A percentile compares a stretch with the other conserved stretches of the same genome.
These are phyloP conservation scores for Penicillium sp. DNA, from an alignment of 2,329 filamentous ascomycete genomes.

Conservation along the genomic window DNA sequence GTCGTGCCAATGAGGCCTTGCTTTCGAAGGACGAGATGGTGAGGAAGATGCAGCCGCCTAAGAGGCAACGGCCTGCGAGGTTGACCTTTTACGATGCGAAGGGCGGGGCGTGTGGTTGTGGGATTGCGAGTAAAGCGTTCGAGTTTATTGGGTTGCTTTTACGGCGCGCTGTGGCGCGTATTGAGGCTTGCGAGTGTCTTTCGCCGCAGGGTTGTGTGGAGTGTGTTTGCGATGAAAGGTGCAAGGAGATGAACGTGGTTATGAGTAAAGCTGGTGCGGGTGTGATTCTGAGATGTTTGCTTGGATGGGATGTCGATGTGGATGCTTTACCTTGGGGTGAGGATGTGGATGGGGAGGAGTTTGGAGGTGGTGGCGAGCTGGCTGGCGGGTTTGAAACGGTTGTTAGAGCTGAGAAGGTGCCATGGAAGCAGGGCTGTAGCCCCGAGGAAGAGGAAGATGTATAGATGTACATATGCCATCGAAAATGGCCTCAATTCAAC, in stretches of 20 bases:
- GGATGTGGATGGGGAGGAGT: conserved; percentile 70
- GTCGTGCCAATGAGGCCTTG: conserved; percentile 24
- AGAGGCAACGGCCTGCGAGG: conserved; percentile 77
- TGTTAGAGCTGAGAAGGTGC: conserved; percentile 67
- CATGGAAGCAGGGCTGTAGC: conserved; percentile 24
- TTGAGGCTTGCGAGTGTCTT: conserved; percentile 72
- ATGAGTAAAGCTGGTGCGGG: conserved; percentile 88
- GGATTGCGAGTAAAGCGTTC: conserved; percentile 89
- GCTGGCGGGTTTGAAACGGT: conserved; percentile 80
- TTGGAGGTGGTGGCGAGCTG: conserved; percentile 43
- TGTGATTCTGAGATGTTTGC: conserved; percentile 73
- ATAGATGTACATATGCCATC: neutral
- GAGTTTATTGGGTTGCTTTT: conserved; percentile 84
- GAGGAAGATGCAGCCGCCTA: conserved; percentile 31
- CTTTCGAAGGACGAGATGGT: conserved; percentile 15
- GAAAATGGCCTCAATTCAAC: neutral
- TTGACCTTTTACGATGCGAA: conserved; percentile 95
- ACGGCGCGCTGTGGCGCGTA: conserved; percentile 69
- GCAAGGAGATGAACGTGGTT: conserved; percentile 82
- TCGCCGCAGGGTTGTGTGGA: conserved; percentile 73
- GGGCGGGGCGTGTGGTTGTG: conserved; percentile 76
- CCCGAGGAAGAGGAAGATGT: conserved; percentile 1
- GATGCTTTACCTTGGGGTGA: conserved; percentile 83
- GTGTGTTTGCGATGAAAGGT: conserved; percentile 81
- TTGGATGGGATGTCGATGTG: conserved; percentile 76